Evolutionary conservation across 2,329 filamentous ascomycete species (phyloP).

Genomic region (Cladophialophora carrionii): DNA sequence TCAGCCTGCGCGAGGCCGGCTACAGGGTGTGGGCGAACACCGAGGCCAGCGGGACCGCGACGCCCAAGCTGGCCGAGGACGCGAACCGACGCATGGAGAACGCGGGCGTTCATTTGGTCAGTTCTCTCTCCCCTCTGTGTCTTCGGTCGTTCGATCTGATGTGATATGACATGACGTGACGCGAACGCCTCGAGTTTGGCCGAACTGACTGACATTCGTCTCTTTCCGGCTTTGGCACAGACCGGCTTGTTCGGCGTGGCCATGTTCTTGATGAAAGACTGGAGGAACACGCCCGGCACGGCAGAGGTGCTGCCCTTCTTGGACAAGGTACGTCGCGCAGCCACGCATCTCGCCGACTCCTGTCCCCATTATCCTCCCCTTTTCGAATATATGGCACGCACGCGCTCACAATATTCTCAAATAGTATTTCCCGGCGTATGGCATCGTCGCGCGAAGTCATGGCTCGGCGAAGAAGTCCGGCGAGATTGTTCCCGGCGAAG

Average conservation of each 20-base stretch:
- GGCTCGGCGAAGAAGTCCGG: slow-evolving; percentile 64
- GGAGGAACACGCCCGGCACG: slow-evolving; percentile 61
- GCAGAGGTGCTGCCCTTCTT: slow-evolving; percentile 65
- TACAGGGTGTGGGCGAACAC: slow-evolving; percentile 75
- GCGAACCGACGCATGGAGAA: slow-evolving; percentile 31
- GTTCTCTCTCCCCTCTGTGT: neutral
- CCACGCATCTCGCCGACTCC: neutral
- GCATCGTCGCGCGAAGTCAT: slow-evolving; percentile 65
- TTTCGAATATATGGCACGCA: neutral
- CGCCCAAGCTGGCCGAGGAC: slow-evolving; percentile 59
- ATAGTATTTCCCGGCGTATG: slow-evolving; percentile 65
- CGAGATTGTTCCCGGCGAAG: slow-evolving; percentile 61
- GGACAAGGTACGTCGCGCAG: slow-evolving; percentile 51
- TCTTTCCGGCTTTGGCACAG: slow-evolving; percentile 15
- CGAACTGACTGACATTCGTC: too few species aligned
- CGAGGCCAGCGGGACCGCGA: slow-evolving; percentile 71
- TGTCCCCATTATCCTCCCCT: neutral
- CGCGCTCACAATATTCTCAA: neutral
- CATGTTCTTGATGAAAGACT: slow-evolving; percentile 72
- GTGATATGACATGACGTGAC: too few species aligned
- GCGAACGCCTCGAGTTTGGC: too few species aligned
- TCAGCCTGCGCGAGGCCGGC: slow-evolving; percentile 70
- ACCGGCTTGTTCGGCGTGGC: slow-evolving; percentile 63
- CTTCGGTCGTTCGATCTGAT: too few species aligned
- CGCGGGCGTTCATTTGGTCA: slow-evolving; percentile 55